These are phyloP conservation scores for Rhodocollybia butyracea DNA, from an alignment of 768 basidiomycete species.

Conservation along the genomic window DNA sequence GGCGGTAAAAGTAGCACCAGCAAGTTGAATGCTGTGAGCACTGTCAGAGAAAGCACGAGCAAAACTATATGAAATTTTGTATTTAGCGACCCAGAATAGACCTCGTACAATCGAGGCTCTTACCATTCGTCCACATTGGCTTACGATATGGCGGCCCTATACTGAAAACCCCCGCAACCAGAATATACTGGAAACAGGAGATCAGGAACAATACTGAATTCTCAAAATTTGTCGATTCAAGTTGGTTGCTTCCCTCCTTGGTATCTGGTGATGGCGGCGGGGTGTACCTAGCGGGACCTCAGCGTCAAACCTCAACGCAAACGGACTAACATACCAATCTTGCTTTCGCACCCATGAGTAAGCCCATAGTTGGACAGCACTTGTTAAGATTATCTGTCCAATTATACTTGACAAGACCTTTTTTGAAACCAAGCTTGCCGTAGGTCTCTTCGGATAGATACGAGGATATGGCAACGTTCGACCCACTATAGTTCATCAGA, in stretches of 20 bases:
- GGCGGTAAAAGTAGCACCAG: conserved; percentile 77
- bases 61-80: conserved; percentile 44
- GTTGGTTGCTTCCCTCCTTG: conserved; percentile 56
- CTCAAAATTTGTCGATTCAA: conserved; percentile 86
- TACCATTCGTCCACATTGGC: conserved; percentile 94
- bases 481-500: conserved; percentile 62
- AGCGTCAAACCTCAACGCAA: background rate
- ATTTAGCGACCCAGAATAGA: background rate
- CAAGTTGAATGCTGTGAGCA: conserved; percentile 70
- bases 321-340: conserved; percentile 57
- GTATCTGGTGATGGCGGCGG: conserved; percentile 53
- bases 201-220: conserved; percentile 90
- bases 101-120: conserved; percentile 24
- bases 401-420: conserved; percentile 92
- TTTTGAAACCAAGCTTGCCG: conserved; percentile 92
- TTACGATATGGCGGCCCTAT: conserved; percentile 97
- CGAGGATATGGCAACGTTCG: conserved; percentile 86
- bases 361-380: conserved; percentile 78
- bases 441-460: conserved; percentile 88
- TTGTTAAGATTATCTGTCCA: conserved; percentile 88
- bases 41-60: conserved; percentile 74
- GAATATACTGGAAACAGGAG: conserved; percentile 98
- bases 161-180: conserved; percentile 95
- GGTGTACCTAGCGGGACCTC: conserved; percentile 59
- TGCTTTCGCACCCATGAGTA: conserved; percentile 88